A percentile compares a stretch with the other conserved stretches of the same genome.
Evolutionary conservation across 2,329 filamentous ascomycete genomes (phyloP).

Genomic region (Tolypocladium tundrense): DNA sequence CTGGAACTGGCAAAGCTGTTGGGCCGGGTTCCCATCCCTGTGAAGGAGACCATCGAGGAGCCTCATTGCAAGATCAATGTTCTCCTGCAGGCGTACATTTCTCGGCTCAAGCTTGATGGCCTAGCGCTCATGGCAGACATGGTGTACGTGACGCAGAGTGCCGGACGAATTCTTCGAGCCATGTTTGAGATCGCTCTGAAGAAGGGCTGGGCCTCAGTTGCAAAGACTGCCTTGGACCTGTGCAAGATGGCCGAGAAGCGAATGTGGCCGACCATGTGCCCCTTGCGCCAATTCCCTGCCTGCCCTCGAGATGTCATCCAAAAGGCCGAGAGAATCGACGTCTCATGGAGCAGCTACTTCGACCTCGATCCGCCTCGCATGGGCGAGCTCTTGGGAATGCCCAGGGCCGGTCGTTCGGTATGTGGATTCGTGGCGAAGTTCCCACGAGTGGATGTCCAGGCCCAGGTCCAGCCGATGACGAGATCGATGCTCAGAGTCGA

Average conservation of each 20-base stretch:
- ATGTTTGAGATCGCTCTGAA: slow-evolving; percentile 97
- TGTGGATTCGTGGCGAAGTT: slow-evolving; percentile 87
- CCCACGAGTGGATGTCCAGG: slow-evolving; percentile 83
- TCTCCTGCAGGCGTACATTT: slow-evolving; percentile 91
- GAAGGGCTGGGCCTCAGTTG: slow-evolving; percentile 90
- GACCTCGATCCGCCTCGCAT: slow-evolving; percentile 93
- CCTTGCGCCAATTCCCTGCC: slow-evolving; percentile 76
- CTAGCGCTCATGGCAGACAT: slow-evolving; percentile 95
- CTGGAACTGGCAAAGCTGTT: slow-evolving; percentile 88
- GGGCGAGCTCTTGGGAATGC: slow-evolving; percentile 87
- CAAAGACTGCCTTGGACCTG: slow-evolving; percentile 82
- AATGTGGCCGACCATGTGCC: slow-evolving; percentile 99
- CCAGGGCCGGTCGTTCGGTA: slow-evolving; percentile 75
- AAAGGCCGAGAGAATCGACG: slow-evolving; percentile 90
- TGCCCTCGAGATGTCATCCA: slow-evolving; percentile 79
- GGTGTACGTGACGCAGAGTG: slow-evolving; percentile 97
- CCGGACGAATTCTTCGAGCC: slow-evolving; percentile 87
- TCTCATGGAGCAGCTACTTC: slow-evolving; percentile 88
- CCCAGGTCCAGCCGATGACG: slow-evolving; percentile 89
- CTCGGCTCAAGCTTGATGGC: slow-evolving; percentile 84
- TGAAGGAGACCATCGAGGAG: slow-evolving; percentile 96
- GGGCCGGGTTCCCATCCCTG: slow-evolving; percentile 81
- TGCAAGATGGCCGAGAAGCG: slow-evolving; percentile 99
- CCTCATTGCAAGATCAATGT: slow-evolving; percentile 98
- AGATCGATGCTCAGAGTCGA: slow-evolving; percentile 86